Base-by-base conservation (phyloP, 2,329 filamentous ascomycete genomes). In the Diaporthe batatas region DNA sequence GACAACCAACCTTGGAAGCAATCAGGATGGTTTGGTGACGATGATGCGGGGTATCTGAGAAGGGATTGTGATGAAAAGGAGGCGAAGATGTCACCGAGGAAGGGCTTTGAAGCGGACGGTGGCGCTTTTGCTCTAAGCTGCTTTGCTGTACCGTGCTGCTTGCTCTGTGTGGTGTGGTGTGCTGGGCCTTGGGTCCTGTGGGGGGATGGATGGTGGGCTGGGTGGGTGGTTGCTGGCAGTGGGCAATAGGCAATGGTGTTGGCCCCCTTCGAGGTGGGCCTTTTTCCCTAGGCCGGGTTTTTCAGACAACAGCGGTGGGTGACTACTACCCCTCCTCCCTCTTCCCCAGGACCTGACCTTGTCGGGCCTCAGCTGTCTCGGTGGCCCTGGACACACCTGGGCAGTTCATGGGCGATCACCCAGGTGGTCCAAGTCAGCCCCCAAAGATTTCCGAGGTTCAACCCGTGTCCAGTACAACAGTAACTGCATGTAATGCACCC, bases 31-130 rank as follows among this genome's bases (percentile, higher is more conserved):
- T 44, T 51, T 68, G 44, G 70, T 72, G 59, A 55, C 55, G 71
- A 58, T 53, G 71, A 53, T 72, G 71, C 71, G 71, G 71, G 71
- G 71, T 72, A 72, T 72, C 64, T 42, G 70, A 67, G 59, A 65
- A 68, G 58, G 47, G 58, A 68, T 68, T 65, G 58, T 72, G 70
- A 64, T 72, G 58, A 64, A 67, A 53, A 68, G 62, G 49, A 62
- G 68, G 58, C 68, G 55, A 70, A 58, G 68, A 70, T 70, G 68
- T 70, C 68, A 70, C 68, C 57, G 68, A 58, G 47, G 47, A 53
- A 67, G 57, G 68, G 68, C 68, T 70, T 70, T 70, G 68, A 70
- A 29, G 68, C 47, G 58, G 68, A 70, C 55, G 23, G 55, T 44
- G 68, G 55, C 68, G 68, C 55, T 58, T 62, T 70, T 58, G 42